Evolutionary conservation across 257 asterid species (phyloP).

Genomic region (Linaria vulgaris): DNA sequence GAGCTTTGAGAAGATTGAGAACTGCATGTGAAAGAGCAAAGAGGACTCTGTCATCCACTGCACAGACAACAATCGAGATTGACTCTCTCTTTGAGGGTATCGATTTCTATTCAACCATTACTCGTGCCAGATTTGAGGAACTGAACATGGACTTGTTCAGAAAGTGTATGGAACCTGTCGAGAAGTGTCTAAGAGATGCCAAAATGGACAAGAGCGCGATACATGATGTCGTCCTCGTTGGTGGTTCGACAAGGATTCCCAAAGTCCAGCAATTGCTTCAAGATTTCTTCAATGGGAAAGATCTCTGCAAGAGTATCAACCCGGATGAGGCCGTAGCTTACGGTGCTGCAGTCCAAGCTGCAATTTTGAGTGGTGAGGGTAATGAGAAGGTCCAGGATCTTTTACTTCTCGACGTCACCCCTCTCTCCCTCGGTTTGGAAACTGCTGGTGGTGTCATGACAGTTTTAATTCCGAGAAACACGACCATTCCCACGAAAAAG

Average conservation of each 20-base stretch:
- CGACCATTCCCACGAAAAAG: constrained; percentile 33
- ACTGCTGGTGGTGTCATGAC: constrained; percentile 36
- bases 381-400: constrained; percentile 34
- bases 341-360: constrained; percentile 35
- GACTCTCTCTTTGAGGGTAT: constrained; percentile 40
- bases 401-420: constrained; percentile 31
- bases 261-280: constrained; percentile 39
- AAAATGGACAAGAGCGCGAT: constrained; percentile 41
- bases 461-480: constrained; percentile 28
- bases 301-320: constrained; percentile 34
- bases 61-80: constrained; percentile 43
- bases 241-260: constrained; percentile 46
- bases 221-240: constrained; percentile 42
- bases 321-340: constrained; percentile 32
- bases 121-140: constrained; percentile 46
- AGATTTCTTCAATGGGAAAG: constrained; percentile 33
- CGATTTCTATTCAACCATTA: constrained; percentile 42
- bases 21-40: constrained; percentile 42
- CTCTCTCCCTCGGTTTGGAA: constrained; percentile 31
- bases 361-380: constrained; percentile 33
- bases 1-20: constrained; percentile 40
- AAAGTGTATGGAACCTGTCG: constrained; percentile 44
- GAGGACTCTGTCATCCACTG: constrained; percentile 40
- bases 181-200: constrained; percentile 40
- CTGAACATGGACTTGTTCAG: constrained; percentile 43